These are phyloP conservation scores for Populus davidiana DNA, from an alignment of 345 rosid species.

Conservation along the genomic window DNA sequence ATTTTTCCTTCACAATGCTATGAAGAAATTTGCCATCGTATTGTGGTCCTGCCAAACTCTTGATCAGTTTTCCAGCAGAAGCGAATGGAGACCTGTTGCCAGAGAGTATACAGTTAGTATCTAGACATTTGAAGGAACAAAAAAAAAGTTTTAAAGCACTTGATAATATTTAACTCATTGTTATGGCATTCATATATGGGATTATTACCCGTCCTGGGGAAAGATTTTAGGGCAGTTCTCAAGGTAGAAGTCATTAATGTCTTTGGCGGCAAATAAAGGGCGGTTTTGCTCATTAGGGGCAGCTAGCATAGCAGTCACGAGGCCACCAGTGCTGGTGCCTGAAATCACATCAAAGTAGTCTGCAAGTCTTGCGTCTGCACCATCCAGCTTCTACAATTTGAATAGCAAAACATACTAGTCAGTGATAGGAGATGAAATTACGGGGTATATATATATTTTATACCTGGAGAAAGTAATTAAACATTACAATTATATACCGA, in stretches of 20 bases:
- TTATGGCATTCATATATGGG: too few relatives aligned
- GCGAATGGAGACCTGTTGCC: constrained; percentile 22
- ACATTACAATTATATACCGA: too few relatives aligned
- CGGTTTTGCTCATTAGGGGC: constrained; percentile 53
- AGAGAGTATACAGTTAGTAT: neutral
- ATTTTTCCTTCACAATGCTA: constrained; percentile 33
- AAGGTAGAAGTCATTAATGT: constrained; percentile 36
- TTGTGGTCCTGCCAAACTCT: constrained; percentile 53
- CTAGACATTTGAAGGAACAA: neutral
- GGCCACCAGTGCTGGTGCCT: constrained; percentile 41
- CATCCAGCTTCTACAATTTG: constrained; percentile 56
- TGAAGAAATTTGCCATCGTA: constrained; percentile 59
- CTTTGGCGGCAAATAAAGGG: constrained; percentile 63
- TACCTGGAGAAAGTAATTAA: too few relatives aligned
- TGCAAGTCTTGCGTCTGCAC: constrained; percentile 58
- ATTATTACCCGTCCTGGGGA: constrained; percentile 10
- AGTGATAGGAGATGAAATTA: neutral
- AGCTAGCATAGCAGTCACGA: constrained; percentile 63
- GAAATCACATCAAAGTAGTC: too few relatives aligned
- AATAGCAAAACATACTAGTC: neutral
- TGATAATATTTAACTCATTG: neutral
- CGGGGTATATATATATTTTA: too few relatives aligned
- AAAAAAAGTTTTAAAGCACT: neutral
- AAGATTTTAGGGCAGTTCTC: constrained; percentile 23
- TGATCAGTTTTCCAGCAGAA: constrained; percentile 30